Evolutionary conservation across 1,139 yeast genomes (phyloP), one percentile per base, ranked within the genome.

Genomic region (Sugiyamaella neomexicana): DNA sequence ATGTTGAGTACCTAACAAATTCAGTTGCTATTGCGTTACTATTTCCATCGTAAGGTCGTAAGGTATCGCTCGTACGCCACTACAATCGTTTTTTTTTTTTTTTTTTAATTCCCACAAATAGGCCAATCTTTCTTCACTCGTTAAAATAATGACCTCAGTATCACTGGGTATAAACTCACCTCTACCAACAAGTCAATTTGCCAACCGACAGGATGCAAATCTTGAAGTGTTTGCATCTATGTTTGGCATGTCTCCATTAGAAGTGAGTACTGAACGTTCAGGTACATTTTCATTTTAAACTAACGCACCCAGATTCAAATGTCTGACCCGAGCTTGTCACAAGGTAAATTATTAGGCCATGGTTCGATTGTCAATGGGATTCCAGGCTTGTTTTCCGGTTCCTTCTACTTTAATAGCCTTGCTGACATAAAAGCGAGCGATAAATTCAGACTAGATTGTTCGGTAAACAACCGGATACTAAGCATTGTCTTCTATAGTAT

Each of bases 321-420:
- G 87, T 87, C 36, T 80, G 75, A 55, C 79, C 79, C 15, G 86
- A 81, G 88, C 86, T 83, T 25, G 12, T 8, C 41, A n/a, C 46
- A 77, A 76, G 49, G 36, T 2, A 44, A 36, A n/a, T 16, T 65
- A 29, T 53, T 58, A 13, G 69, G 68, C 20, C 59, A 60, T n/a
- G 70, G 70, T 7, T 60, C 68, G 5, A 55, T 65, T 34, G 55
- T 65, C 29, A 60, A 62, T 47, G 55, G 61, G 20, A 50, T 58
- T 31, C 58, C 67, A 3, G 68, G 68, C 16, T 50, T 53, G 12
- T 65, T 57, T 46, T 40, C 56, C 7, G 70, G 70, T 13, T 58
- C 60, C 15, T 55, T 67, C 7, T 61, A 61, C 53, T 67, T 60
- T 55, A 62, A 64, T 43, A 58, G 60, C 34, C 54, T 64, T 31